Evolutionary conservation across 495 filamentous ascomycete species (phyloP).

Genomic region (Apiosordaria backusii): DNA sequence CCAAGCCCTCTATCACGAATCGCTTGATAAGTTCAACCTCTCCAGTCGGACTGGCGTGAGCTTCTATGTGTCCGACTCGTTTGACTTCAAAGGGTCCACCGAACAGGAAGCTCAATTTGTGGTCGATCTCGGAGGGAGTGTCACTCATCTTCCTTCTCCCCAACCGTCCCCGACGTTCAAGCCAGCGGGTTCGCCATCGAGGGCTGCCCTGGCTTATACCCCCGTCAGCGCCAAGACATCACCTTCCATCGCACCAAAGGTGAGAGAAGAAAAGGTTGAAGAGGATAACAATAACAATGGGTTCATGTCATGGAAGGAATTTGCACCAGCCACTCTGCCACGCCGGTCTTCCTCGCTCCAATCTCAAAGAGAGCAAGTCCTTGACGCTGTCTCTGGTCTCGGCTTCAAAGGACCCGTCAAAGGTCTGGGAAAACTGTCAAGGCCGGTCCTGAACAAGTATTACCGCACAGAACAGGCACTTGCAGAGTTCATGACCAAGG

Average conservation of each 20-base stretch:
- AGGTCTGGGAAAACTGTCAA: background rate
- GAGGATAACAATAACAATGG: background rate
- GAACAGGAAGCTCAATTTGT: background rate
- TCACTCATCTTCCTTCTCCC: background rate
- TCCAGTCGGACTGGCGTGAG: background rate
- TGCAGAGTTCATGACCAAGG: background rate
- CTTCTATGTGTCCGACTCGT: background rate
- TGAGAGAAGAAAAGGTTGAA: no score
- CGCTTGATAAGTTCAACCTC: background rate
- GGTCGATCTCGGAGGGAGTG: conserved; percentile 5
- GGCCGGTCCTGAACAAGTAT: conserved; percentile 8
- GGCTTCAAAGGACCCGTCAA: conserved; percentile 1
- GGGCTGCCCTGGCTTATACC: background rate
- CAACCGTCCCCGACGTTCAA: background rate
- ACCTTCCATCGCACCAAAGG: no score
- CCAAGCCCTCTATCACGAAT: background rate
- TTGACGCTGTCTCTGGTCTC: background rate
- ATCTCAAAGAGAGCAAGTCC: background rate
- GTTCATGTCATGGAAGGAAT: conserved; percentile 5
- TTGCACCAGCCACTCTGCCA: background rate
- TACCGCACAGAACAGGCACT: conserved; percentile 6
- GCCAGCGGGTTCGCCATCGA: background rate
- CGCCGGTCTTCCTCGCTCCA: background rate
- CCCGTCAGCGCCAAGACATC: background rate
- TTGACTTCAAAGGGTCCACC: background rate